Evolutionary conservation across 169 alveolate species (phyloP).

Genomic region (Eimeria sp.): DNA sequence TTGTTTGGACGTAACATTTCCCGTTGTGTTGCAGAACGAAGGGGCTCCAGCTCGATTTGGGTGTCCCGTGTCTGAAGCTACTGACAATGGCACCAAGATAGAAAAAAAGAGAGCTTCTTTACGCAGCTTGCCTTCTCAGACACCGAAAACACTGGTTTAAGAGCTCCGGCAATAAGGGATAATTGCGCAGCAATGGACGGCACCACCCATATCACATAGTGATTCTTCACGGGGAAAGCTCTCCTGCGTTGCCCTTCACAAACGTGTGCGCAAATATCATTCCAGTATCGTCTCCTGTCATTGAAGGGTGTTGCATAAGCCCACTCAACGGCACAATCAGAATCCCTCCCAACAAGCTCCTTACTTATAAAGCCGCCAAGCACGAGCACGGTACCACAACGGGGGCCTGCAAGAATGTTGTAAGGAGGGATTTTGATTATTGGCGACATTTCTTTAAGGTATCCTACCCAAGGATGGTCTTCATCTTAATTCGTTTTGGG

Average conservation of each 20-base stretch:
- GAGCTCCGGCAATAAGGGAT: not conserved
- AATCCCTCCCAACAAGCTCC: too few species aligned
- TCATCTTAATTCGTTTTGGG: not conserved
- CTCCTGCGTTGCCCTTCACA: too few species aligned
- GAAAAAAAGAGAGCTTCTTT: slow-evolving; percentile 15
- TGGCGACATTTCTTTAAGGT: not conserved
- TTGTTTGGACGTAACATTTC: not conserved
- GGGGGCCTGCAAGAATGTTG: not conserved
- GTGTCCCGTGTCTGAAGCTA: not conserved
- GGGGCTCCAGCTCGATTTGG: slow-evolving; percentile 73
- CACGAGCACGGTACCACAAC: not conserved
- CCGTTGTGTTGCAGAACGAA: slow-evolving; percentile 21
- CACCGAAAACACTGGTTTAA: not conserved
- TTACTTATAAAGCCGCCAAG: not conserved
- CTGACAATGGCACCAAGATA: not conserved
- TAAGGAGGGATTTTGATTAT: not conserved
- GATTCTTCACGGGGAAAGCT: too few species aligned
- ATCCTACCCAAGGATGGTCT: not conserved
- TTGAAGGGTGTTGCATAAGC: too few species aligned
- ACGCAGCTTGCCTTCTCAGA: not conserved
- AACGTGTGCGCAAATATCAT: too few species aligned
- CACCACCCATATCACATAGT: too few species aligned
- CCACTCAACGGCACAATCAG: too few species aligned
- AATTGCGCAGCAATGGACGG: not conserved
- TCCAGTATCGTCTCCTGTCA: too few species aligned